Percentiles rank a stretch among this genome's conserved stretches.
phyloP scores from a whole-genome alignment of 179 eudicot genomes.

The Beta lomatogona region DNA sequence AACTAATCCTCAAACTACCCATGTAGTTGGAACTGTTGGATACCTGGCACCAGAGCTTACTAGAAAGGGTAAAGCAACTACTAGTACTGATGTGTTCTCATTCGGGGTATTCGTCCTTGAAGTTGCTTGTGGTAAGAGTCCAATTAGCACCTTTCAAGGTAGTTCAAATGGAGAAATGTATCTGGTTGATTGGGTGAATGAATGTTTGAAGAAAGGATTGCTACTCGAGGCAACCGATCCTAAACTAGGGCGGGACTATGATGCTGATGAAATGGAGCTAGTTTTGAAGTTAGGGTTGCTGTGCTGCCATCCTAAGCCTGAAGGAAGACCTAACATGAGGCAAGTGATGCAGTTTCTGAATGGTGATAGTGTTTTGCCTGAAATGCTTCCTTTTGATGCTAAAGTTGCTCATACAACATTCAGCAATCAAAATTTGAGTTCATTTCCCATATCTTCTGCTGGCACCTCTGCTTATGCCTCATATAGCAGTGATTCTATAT shows the following conservation, averaged over 20 bases:
- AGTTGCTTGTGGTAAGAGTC: conserved; percentile 37
- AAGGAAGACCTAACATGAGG: conserved; percentile 33
- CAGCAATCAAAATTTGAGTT: conserved; percentile 13
- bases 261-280: conserved; percentile 21
- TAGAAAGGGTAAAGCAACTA: conserved; percentile 29
- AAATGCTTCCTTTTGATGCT: conserved; percentile 21
- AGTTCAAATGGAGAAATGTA: conserved; percentile 7
- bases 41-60: conserved; percentile 35
- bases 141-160: conserved; percentile 17
- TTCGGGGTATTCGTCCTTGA: conserved; percentile 32
- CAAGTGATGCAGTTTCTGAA: conserved; percentile 29
- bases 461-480: conserved; percentile 14
- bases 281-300: conserved; percentile 29
- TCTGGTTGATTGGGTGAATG: conserved; percentile 24
- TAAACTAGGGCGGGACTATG: conserved; percentile 23
- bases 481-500: conserved; percentile 27
- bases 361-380: conserved; percentile 17
- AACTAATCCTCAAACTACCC: conserved; percentile 33
- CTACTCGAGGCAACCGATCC: conserved; percentile 18
- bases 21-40: conserved; percentile 33
- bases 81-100: conserved; percentile 29
- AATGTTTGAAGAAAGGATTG: conserved; percentile 24
- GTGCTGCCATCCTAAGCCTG: conserved; percentile 27
- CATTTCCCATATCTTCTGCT: conserved; percentile 23
- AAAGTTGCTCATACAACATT: neutral